Percentiles rank a stretch among this genome's conserved stretches.
These are phyloP conservation scores for Apiospora pterosperma DNA, from an alignment of 2,329 filamentous ascomycete genomes.

Conservation along the genomic window DNA sequence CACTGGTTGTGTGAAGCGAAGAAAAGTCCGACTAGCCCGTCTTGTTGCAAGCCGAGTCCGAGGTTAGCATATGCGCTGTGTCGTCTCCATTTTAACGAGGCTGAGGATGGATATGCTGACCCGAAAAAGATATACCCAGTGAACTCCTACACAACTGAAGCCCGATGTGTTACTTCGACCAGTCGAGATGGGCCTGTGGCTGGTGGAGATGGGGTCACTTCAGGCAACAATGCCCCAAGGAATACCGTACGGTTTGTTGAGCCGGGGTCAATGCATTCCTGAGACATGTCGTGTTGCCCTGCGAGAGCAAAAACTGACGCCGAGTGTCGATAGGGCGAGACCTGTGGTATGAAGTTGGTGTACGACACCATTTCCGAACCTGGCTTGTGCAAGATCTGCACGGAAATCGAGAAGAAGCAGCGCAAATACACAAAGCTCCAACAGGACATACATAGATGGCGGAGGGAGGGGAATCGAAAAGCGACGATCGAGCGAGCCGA, in stretches of 20 bases:
- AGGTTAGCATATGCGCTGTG: neutral
- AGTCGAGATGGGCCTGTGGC: constrained; percentile 78
- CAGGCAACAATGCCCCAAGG: constrained; percentile 86
- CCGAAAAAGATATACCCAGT: neutral
- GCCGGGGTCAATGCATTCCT: neutral
- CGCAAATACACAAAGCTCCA: constrained; percentile 72
- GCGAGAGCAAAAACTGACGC: neutral
- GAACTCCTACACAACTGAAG: neutral
- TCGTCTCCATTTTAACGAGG: neutral
- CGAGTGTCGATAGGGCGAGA: constrained; percentile 60
- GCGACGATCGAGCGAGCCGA: constrained; percentile 72
- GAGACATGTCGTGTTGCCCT: neutral
- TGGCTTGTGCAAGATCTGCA: constrained; percentile 78
- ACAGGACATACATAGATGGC: constrained; percentile 74
- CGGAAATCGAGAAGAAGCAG: constrained; percentile 83
- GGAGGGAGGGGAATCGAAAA: constrained; percentile 67
- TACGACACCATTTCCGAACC: constrained; percentile 64
- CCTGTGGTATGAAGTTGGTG: constrained; percentile 89
- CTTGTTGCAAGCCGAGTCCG: neutral
- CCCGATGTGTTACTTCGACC: constrained; percentile 94
- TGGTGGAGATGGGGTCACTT: constrained; percentile 97
- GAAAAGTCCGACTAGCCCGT: neutral
- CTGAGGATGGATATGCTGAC: neutral
- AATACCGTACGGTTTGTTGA: constrained; percentile 67
- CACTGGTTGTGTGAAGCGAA: neutral